These are phyloP conservation scores for Microglena sp. DNA, from an alignment of 139 green algal genomes.

Conservation along the genomic window DNA sequence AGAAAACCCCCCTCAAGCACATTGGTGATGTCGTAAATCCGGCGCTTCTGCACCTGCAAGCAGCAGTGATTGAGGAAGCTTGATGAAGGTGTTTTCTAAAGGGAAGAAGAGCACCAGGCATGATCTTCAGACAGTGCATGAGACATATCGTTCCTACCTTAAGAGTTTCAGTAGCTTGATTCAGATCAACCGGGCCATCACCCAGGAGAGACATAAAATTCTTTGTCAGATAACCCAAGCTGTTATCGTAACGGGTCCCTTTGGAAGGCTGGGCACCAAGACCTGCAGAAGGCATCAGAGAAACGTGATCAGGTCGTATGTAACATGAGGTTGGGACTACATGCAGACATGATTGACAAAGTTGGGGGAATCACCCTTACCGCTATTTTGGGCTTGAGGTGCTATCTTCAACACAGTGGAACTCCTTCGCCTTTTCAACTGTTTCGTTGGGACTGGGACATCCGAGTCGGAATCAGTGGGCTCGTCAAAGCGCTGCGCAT, in stretches of 20 bases:
- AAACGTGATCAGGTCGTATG: too few relatives aligned
- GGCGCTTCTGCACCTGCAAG: conserved; percentile 82
- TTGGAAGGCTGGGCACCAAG: too few relatives aligned
- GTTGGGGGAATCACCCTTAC: too few relatives aligned
- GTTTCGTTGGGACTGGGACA: too few relatives aligned
- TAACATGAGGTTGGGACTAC: too few relatives aligned
- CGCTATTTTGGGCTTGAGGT: too few relatives aligned
- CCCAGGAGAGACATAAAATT: conserved; percentile 86
- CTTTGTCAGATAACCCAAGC: conserved; percentile 78
- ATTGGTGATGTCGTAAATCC: conserved; percentile 99
- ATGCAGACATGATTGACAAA: too few relatives aligned
- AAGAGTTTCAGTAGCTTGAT: conserved; percentile 74
- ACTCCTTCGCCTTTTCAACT: too few relatives aligned
- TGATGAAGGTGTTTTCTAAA: neutral
- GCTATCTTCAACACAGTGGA: too few relatives aligned
- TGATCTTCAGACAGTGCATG: neutral
- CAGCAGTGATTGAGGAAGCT: neutral
- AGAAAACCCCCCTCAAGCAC: conserved; percentile 93
- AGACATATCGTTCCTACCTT: conserved; percentile 27
- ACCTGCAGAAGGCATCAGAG: too few relatives aligned
- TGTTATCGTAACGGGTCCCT: conserved; percentile 80
- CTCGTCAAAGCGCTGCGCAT: too few relatives aligned
- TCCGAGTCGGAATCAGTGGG: too few relatives aligned
- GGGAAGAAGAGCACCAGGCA: neutral
- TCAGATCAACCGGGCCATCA: conserved; percentile 80